phyloP scores from a whole-genome alignment of 116 monocot species.

The Zostera marina region DNA sequence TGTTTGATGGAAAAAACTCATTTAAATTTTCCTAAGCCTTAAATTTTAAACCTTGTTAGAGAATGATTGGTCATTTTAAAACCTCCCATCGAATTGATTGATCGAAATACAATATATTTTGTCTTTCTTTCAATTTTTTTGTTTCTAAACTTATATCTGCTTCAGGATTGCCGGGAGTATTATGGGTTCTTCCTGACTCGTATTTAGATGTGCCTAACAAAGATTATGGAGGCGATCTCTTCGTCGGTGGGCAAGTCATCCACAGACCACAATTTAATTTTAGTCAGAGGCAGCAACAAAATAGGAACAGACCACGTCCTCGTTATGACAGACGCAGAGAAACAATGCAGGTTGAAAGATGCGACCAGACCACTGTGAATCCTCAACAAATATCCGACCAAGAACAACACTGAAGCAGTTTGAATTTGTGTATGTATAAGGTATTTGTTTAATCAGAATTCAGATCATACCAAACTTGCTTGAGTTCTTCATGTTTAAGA shows the following conservation, averaged over 20 bases:
- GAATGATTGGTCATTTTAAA: too few species aligned
- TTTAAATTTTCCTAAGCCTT: too few species aligned
- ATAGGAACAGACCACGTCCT: conserved; percentile 51
- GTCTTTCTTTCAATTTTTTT: background rate
- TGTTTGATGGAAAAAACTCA: too few species aligned
- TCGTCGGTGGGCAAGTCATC: conserved; percentile 81
- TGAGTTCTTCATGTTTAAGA: too few species aligned
- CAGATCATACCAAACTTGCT: too few species aligned
- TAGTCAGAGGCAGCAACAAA: conserved; percentile 75
- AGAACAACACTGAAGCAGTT: too few species aligned
- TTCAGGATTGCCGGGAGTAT: conserved; percentile 80
- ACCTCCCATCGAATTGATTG: background rate
- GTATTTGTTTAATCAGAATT: too few species aligned
- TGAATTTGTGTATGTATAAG: too few species aligned
- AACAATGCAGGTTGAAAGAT: conserved; percentile 61
- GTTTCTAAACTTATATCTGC: conserved; percentile 1
- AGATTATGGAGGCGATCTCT: conserved; percentile 98
- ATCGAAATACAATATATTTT: background rate
- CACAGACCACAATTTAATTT: conserved; percentile 80
- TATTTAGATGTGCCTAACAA: conserved; percentile 98
- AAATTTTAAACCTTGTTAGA: too few species aligned
- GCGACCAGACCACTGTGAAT: conserved; percentile 15
- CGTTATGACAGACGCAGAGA: conserved; percentile 68
- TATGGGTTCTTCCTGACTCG: conserved; percentile 98
- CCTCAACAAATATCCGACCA: background rate